phyloP scores from a whole-genome alignment of 306 rosid genomes.

The Clitoria ternatea region DNA sequence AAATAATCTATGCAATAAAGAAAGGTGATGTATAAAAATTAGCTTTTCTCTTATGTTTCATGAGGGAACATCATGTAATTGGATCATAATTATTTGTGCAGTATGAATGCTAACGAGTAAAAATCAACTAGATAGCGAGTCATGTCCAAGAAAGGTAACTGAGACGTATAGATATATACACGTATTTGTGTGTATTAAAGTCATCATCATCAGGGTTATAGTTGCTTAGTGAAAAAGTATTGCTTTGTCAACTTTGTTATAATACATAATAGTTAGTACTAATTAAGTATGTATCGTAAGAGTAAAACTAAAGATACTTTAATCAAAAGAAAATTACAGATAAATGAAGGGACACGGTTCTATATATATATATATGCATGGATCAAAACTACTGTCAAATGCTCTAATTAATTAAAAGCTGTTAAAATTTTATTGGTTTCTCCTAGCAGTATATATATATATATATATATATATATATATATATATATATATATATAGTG shows the following conservation, averaged over 20 bases:
- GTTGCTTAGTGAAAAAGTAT: conserved; percentile 34
- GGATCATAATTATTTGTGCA: conserved; percentile 1
- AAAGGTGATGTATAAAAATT: neutral
- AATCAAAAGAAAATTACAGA: neutral
- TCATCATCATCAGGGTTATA: conserved; percentile 21
- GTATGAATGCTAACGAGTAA: conserved; percentile 25
- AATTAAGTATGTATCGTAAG: neutral
- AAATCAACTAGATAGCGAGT: conserved; percentile 33
- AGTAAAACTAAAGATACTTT: conserved; percentile 12
- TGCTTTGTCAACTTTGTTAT: conserved; percentile 34
- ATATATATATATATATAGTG: no score
- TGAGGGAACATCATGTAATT: neutral
- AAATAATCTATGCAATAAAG: conserved; percentile 20
- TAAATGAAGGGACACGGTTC: neutral
- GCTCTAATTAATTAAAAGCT: neutral
- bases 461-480: no score
- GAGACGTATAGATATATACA: neutral
- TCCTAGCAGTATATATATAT: no score
- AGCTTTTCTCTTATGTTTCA: neutral
- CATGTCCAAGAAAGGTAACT: conserved; percentile 28
- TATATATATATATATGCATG: conserved; percentile 2
- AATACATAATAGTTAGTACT: conserved; percentile 25
- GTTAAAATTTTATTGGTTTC: neutral
- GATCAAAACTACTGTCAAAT: conserved; percentile 3
- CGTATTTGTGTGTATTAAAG: neutral